Conservation (phyloP, 495 filamentous ascomycete species). For the Penicillium bialowiezense region DNA sequence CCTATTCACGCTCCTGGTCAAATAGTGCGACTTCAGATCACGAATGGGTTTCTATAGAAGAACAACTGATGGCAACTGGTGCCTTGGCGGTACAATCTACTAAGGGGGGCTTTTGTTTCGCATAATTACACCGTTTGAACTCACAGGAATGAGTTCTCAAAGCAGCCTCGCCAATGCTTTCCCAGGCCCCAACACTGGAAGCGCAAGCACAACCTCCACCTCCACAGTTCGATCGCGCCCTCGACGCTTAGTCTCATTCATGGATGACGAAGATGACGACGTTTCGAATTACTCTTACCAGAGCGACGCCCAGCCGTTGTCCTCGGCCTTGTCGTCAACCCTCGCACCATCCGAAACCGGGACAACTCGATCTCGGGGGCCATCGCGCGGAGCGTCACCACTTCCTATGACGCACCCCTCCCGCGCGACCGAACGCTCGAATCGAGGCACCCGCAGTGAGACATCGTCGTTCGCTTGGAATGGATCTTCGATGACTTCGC, state of each 20-base stretch:
- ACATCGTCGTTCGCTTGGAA: conserved; percentile 29
- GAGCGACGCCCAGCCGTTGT: conserved; percentile 27
- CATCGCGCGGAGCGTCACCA: conserved; percentile 46
- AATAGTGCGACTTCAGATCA: conserved; percentile 42
- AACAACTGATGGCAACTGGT: conserved; percentile 41
- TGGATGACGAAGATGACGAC: conserved; percentile 33
- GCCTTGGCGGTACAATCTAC: conserved; percentile 37
- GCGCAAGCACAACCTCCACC: conserved; percentile 33
- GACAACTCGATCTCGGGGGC: conserved; percentile 36
- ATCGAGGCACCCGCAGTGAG: conserved; percentile 19
- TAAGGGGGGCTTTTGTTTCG: conserved; percentile 25
- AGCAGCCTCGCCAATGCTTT: conserved; percentile 38
- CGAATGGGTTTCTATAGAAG: conserved; percentile 43
- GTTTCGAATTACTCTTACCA: conserved; percentile 15
- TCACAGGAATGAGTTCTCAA: conserved; percentile 46
- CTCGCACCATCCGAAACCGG: conserved; percentile 23
- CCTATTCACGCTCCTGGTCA: conserved; percentile 16
- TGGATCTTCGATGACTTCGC: conserved; percentile 28
- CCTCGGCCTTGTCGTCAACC: conserved; percentile 33
- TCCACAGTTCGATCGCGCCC: conserved; percentile 44
- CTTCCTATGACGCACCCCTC: conserved; percentile 47
- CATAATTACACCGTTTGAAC: conserved; percentile 15
- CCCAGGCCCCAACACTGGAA: conserved; percentile 33
- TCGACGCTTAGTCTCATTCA: conserved; percentile 43
- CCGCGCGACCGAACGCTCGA: conserved; percentile 28